Percentiles rank a stretch among this genome's conserved stretches.
Evolutionary conservation across 768 basidiomycete species (phyloP).

Genomic region (Mycena indigotica): DNA sequence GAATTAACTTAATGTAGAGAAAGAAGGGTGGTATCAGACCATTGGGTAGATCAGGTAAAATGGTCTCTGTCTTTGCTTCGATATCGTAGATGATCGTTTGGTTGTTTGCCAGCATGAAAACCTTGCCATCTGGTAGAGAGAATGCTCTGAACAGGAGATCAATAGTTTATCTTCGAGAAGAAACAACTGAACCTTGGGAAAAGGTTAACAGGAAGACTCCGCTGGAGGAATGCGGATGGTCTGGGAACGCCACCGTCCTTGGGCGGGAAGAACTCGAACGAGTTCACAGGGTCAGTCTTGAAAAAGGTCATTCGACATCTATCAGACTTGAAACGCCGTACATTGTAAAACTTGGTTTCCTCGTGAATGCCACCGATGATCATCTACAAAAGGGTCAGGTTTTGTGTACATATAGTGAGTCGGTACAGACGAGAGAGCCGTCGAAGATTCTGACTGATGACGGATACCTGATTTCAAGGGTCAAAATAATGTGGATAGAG

Average conservation of each 20-base stretch:
- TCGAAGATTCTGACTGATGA: slow-evolving; percentile 53
- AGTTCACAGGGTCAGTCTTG: slow-evolving; percentile 33
- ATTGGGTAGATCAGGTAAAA: slow-evolving; percentile 28
- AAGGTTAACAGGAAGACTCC: slow-evolving; percentile 56
- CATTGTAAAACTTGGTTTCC: slow-evolving; percentile 20
- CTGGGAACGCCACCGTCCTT: slow-evolving; percentile 42
- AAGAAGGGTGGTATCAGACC: background rate
- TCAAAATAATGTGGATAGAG: background rate
- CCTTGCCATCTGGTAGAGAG: slow-evolving; percentile 54
- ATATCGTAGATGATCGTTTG: slow-evolving; percentile 39
- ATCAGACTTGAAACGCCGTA: background rate
- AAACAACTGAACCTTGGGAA: slow-evolving; percentile 50
- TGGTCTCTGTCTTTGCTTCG: slow-evolving; percentile 35
- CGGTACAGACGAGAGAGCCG: no score
- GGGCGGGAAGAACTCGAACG: slow-evolving; percentile 58
- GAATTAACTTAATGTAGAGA: no score
- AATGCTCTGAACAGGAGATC: slow-evolving; percentile 36
- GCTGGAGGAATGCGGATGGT: slow-evolving; percentile 50
- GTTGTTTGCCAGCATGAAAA: slow-evolving; percentile 40
- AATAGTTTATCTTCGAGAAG: no score
- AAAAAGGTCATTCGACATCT: background rate
- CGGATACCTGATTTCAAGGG: slow-evolving; percentile 30
- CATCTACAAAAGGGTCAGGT: no score
- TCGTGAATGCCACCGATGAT: slow-evolving; percentile 44
- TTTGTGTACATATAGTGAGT: no score